Evolutionary conservation across 1,284 basidiomycete genomes (phyloP), one percentile per base, ranked within the genome.

Genomic region (Heterobasidion parviporum): DNA sequence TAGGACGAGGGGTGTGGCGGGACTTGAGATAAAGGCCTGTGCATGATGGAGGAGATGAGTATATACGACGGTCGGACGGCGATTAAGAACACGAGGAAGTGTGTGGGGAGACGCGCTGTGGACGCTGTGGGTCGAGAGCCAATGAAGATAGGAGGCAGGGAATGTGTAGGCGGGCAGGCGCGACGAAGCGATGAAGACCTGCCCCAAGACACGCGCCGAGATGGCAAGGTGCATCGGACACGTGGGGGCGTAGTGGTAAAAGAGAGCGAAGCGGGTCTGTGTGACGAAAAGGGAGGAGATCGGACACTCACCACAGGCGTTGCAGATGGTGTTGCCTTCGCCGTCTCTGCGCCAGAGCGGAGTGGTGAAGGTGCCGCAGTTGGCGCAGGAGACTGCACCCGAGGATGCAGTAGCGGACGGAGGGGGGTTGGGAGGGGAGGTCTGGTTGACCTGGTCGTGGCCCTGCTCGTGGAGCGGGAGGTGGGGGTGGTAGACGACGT

Each of bases 291-390:
- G 60, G 64, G 62, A 58, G 26, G 61, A 59, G 63, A 59, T 20
- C 32, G 60, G 54, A 67, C 38, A 77, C 89, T 83, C 69, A 92
- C 90, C 90, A 71, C 90, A 93, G 56, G 89, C 87, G 69, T 92
- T 93, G 74, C 90, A 93, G 64, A 92, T 81, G 45, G 85, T 80
- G 67, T 85, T 87, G 56, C 90, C 90, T 67, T 89, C 85, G 51
- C 80, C 74, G 66, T 90, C 89, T 62, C 89, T 79, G 63, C 89
- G 76, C 90, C 90, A 92, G 14, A 91, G 79, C 50, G 90, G 89
- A 53, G 90, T 92, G 57, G 83, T 83, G 15, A 78, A 74, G 15
- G 86, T 86, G 20, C 81, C 83, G 70, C 89, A 89, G 68, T 86
- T 87, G 52, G 80, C 76, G 67, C 87, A 90, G 53, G 76, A 50